Evolutionary conservation across 2,329 filamentous ascomycete species (phyloP), one percentile per base, ranked within the genome.

Genomic region (Pseudogymnoascus sp.): DNA sequence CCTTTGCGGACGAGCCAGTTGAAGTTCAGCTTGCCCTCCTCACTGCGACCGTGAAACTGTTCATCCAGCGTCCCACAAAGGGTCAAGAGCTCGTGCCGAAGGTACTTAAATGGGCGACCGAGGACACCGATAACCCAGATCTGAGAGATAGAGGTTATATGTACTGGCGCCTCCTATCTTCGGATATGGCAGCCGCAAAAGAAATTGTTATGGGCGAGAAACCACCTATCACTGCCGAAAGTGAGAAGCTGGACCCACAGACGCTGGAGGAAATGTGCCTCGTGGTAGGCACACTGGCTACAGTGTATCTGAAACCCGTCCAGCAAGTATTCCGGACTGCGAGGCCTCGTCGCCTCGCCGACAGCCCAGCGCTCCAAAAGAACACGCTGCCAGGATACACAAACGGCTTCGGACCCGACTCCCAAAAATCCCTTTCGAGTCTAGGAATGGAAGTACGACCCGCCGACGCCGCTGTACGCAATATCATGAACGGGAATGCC

Each of bases 81-180:
- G 94, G 91, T 25, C 92, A 96, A 71, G 87, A 95, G 60, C 81
- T 99, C 5, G 93, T 99, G 0, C 94, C 93, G 0, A 92, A 92
- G 71, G 93, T 97, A 2, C 80, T 99, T 60, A 97, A 97, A 76
- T 97, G 94, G 93, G 95, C 94, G 4, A 99, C 94, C 0, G 94
- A 97, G 74, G 94, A 97, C 74, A 97, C 93, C n/a, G 94, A 99
- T 72, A 97, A 99, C 75, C 94, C 94, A 0, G 94, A 99, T 75
- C 84, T 99, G 28, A 87, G 94, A 66, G 94, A 99, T 74, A 83
- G 94, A 69, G 94, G 94, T 0, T 99, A 97, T 79, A 97, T 99
- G 92, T 99, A 99, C 80, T 99, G 94, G 94, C 90, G 94, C 4
- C 82, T 99, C 12, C 82, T 99, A 1, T 96, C 92, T 1, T 95